phyloP scores from a whole-genome alignment of 2,329 filamentous ascomycete species.

The Colletotrichum higginsianum region DNA sequence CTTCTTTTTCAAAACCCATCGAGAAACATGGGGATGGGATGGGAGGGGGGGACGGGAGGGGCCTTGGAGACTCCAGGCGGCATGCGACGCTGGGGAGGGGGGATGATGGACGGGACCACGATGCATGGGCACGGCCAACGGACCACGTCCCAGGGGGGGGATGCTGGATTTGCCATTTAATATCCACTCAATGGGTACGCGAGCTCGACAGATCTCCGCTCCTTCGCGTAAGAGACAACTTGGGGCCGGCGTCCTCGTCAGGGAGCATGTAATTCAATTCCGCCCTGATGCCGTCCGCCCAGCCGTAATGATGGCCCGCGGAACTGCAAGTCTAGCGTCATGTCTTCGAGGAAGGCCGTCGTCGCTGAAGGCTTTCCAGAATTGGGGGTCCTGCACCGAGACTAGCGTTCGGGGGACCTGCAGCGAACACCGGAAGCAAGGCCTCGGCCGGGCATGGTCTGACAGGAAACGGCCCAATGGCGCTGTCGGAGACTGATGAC shows the following conservation, averaged over 20 bases:
- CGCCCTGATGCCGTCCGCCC: neutral
- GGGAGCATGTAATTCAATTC: neutral
- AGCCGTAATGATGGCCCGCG: neutral
- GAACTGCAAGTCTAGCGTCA: conserved; percentile 5
- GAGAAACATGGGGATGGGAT: conserved; percentile 16
- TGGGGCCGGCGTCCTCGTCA: neutral
- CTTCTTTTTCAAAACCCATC: conserved; percentile 25
- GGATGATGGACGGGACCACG: conserved; percentile 19
- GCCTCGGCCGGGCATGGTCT: conserved; percentile 28
- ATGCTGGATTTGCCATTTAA: conserved; percentile 3
- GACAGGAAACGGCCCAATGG: conserved; percentile 27
- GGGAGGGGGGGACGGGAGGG: conserved; percentile 1
- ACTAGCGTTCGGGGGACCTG: conserved; percentile 25
- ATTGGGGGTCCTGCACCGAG: conserved; percentile 26
- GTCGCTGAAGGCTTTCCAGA: conserved; percentile 1
- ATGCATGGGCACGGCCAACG: conserved; percentile 29
- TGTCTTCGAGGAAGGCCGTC: too few relatives aligned
- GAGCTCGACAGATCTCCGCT: too few relatives aligned
- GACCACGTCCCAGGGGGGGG: conserved; percentile 14
- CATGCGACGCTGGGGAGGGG: conserved; percentile 20
- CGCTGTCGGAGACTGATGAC: too few relatives aligned
- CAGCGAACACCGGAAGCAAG: conserved; percentile 26
- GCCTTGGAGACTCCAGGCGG: conserved; percentile 17
- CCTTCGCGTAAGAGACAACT: neutral
- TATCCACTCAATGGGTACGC: conserved; percentile 3